Base-by-base conservation (phyloP, 495 filamentous ascomycete species). In the Aspergillus bridgeri region DNA sequence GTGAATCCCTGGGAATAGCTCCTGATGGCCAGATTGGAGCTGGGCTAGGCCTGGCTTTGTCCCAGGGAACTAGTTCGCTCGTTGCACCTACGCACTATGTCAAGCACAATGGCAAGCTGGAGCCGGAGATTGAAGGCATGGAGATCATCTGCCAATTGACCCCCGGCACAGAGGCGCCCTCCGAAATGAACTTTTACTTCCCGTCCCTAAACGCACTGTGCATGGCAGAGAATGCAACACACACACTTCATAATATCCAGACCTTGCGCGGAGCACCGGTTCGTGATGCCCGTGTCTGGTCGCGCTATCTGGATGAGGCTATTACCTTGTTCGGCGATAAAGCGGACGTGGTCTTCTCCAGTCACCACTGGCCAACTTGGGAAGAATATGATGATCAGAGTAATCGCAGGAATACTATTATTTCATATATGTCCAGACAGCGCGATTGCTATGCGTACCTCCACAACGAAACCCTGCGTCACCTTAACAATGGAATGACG, bases 401-500 rank as follows among this genome's bases (percentile, higher is more conserved):
- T n/a, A n/a, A n/a, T n/a, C n/a, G n/a, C n/a, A 20, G 53, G 19
- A 58, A 60, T 0, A 44, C 64, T 7, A 54, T 74, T 15, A 15
- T 22, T 6, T 47, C 43, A 1, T 56, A 63, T 23, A 47, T 75
- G 9, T 24, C 53, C 0, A 54, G 61, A 11, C 70, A 75, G 45
- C 44, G 72, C 7, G 72, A 74, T 56, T 48, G 69, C 19, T 75
- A 75, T 48, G 72, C 60, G 1, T 75, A 68, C 53, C 8, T 73
- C 5, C 69, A 75, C 57, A 60, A 75, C 48, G 62, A 75, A 52
- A 72, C 72, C 0, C 25, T 74, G n/a, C 62, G 70, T 0, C 42
- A 64, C 51, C 56, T 75, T 53, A 75, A 74, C 42, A 15, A 48
- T n/a, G 70, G 63, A 5, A 44, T 54, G 59, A 69, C 51, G 9